Conservation (phyloP, 345 rosid genomes). For the Ricinus communis region DNA sequence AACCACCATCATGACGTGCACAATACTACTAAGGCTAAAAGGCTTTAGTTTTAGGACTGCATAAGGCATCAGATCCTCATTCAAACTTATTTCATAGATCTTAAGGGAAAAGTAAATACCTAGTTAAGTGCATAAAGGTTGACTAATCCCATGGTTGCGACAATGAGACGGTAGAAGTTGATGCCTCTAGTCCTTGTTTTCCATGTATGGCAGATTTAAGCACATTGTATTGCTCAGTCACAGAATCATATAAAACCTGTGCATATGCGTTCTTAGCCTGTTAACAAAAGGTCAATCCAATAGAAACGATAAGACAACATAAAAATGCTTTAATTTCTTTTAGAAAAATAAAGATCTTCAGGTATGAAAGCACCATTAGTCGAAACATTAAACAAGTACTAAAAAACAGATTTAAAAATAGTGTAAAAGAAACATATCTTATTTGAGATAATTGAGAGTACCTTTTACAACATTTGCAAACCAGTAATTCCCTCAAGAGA, state of each 20-base stretch:
- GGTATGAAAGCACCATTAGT: neutral
- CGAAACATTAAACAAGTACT: neutral
- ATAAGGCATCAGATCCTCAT: neutral
- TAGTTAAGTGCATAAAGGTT: slow-evolving; percentile 20
- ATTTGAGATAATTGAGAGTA: no score
- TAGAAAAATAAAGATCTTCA: neutral
- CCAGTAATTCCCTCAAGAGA: no score
- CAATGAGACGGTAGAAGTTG: slow-evolving; percentile 59
- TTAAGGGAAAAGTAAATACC: slow-evolving; percentile 17
- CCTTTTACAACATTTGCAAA: no score
- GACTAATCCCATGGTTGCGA: slow-evolving; percentile 83
- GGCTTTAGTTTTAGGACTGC: neutral
- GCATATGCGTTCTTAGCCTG: slow-evolving; percentile 75
- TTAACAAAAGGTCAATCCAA: slow-evolving; percentile 20
- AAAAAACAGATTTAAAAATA: neutral
- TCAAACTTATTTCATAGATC: neutral
- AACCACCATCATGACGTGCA: neutral
- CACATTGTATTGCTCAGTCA: slow-evolving; percentile 61
- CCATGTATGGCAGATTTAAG: slow-evolving; percentile 68
- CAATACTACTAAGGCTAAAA: neutral
- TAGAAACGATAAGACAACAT: slow-evolving; percentile 10
- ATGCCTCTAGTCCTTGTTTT: slow-evolving; percentile 61
- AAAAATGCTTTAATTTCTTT: neutral
- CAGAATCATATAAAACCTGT: slow-evolving; percentile 54
- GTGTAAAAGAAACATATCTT: no score